phyloP scores from a whole-genome alignment of 352 stramenopile genomes.

The Phytophthora multivora region DNA sequence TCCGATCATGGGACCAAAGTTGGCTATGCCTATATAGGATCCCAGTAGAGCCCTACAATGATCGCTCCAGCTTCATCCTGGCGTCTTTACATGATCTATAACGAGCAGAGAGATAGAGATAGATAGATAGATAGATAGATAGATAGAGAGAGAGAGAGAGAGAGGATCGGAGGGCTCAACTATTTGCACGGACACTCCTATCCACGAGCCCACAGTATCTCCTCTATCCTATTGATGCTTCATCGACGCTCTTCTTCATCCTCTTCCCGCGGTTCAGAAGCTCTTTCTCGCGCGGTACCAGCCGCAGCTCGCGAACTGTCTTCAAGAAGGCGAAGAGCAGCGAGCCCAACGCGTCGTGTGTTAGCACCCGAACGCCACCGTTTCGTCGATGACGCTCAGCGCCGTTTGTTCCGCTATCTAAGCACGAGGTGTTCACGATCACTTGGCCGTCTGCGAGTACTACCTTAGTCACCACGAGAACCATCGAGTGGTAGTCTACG shows the following conservation, averaged over 20 bases:
- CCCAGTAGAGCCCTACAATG: background rate
- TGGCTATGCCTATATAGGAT: too few species aligned
- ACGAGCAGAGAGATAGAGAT: slow-evolving; percentile 10
- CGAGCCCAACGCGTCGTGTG: slow-evolving; percentile 44
- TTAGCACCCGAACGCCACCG: slow-evolving; percentile 39
- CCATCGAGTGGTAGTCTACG: slow-evolving; percentile 48
- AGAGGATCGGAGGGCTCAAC: slow-evolving; percentile 21
- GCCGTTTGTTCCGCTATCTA: slow-evolving; percentile 19
- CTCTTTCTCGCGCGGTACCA: slow-evolving; percentile 77
- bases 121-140: too few species aligned
- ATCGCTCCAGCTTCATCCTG: background rate
- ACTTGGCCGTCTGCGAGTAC: slow-evolving; percentile 45
- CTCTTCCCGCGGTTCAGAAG: slow-evolving; percentile 47
- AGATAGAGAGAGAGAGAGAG: too few species aligned
- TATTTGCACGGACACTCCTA: slow-evolving; percentile 21
- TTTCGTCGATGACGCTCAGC: slow-evolving; percentile 14
- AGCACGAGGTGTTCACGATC: slow-evolving; percentile 36
- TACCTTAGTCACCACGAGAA: slow-evolving; percentile 38
- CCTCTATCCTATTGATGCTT: slow-evolving; percentile 35
- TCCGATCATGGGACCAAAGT: slow-evolving; percentile 1
- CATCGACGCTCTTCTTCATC: slow-evolving; percentile 4
- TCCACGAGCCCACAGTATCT: slow-evolving; percentile 18
- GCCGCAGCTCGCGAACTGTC: slow-evolving; percentile 79
- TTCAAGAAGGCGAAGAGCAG: slow-evolving; percentile 77
- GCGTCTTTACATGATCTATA: slow-evolving; percentile 22